These are phyloP conservation scores for Podosphaera xanthii DNA, from an alignment of 2,329 filamentous ascomycete genomes.

Conservation along the genomic window DNA sequence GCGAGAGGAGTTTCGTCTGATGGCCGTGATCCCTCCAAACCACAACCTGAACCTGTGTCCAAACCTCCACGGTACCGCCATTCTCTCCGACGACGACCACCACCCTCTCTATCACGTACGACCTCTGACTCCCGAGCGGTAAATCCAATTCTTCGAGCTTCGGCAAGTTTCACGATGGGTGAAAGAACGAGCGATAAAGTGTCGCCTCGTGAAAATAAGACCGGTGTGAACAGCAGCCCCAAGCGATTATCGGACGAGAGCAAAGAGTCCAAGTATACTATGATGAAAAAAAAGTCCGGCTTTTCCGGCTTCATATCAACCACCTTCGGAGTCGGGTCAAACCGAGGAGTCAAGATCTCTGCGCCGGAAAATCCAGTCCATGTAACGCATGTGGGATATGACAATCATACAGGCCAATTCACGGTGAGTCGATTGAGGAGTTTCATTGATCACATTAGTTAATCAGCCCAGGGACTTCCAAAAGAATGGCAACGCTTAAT, in stretches of 20 bases:
- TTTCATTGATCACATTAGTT: constrained; percentile 5
- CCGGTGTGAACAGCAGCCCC: constrained; percentile 23
- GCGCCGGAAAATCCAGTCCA: constrained; percentile 93
- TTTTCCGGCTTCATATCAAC: constrained; percentile 77
- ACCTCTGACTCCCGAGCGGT: constrained; percentile 29
- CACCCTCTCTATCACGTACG: constrained; percentile 25
- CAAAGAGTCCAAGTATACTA: constrained; percentile 34
- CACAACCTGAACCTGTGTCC: constrained; percentile 27
- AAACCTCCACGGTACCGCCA: constrained; percentile 16
- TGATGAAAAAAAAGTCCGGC: constrained; percentile 63
- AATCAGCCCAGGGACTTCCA: constrained; percentile 48
- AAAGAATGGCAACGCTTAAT: constrained; percentile 96
- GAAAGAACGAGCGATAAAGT: constrained; percentile 27
- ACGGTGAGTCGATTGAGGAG: constrained; percentile 33
- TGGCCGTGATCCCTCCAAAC: constrained; percentile 26
- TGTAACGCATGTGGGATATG: constrained; percentile 92
- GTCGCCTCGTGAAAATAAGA: constrained; percentile 21
- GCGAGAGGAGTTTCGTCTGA: background rate
- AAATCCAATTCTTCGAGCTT: constrained; percentile 37
- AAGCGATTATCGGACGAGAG: constrained; percentile 63
- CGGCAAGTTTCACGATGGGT: constrained; percentile 37
- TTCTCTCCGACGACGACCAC: constrained; percentile 19
- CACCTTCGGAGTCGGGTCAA: constrained; percentile 56
- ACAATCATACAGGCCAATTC: constrained; percentile 88
- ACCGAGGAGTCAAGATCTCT: constrained; percentile 84